A percentile compares a stretch with the other conserved stretches of the same genome.
These are phyloP conservation scores for Neoboletus brunneissimus DNA, from an alignment of 768 basidiomycete genomes.

Conservation along the genomic window DNA sequence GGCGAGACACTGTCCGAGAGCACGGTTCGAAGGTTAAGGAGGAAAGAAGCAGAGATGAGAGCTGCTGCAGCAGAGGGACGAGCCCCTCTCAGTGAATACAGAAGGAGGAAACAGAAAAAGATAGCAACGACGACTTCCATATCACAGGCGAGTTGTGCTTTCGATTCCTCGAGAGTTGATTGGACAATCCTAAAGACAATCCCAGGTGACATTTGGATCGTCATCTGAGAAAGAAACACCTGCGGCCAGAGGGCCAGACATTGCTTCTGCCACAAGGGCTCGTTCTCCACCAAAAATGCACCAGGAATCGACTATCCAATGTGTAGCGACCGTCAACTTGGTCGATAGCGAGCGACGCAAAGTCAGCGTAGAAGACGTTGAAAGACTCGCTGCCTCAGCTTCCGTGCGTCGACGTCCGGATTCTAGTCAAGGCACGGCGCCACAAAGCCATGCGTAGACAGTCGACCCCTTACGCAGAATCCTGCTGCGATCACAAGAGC, in stretches of 20 bases:
- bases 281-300: background rate
- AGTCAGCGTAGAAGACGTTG: conserved; percentile 14
- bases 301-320: background rate
- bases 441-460: background rate
- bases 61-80: conserved; percentile 23
- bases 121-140: background rate
- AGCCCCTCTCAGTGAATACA: conserved; percentile 21
- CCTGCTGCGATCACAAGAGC: background rate
- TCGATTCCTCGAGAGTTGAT: background rate
- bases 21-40: conserved; percentile 24
- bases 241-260: background rate
- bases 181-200: background rate
- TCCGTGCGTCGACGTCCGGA: background rate
- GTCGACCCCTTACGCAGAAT: background rate
- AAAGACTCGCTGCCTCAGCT: conserved; percentile 13
- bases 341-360: background rate
- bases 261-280: background rate
- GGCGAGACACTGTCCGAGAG: conserved; percentile 25
- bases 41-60: conserved; percentile 21
- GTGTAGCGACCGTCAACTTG: background rate
- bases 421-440: background rate
- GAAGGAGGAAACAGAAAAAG: conserved; percentile 21
- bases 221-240: background rate
- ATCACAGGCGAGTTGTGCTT: conserved; percentile 10
- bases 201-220: background rate